These are phyloP conservation scores for Septoria petroselini DNA, from an alignment of 2,329 filamentous ascomycete species.

Conservation along the genomic window DNA sequence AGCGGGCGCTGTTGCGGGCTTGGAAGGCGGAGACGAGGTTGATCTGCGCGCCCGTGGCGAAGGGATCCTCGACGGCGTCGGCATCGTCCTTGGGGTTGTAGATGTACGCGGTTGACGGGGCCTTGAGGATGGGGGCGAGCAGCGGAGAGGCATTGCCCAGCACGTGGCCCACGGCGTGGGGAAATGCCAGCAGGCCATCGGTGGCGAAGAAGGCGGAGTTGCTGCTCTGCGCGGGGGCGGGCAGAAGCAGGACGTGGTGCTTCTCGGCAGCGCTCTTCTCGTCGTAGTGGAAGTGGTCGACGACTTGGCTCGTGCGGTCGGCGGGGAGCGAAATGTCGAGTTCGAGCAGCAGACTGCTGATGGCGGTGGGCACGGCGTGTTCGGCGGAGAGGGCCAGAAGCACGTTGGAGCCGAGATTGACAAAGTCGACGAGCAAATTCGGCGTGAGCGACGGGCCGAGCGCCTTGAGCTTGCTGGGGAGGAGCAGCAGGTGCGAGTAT, in stretches of 20 bases:
- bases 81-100: constrained; percentile 89
- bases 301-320: constrained; percentile 78
- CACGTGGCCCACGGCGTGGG: constrained; percentile 73
- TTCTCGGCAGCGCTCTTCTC: constrained; percentile 69
- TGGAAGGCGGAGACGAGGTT: constrained; percentile 80
- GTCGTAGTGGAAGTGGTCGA: constrained; percentile 97
- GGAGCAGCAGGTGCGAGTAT: constrained; percentile 86
- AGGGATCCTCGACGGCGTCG: constrained; percentile 70
- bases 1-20: constrained; percentile 86
- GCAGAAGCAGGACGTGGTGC: constrained; percentile 83
- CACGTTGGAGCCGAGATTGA: constrained; percentile 89
- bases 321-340: constrained; percentile 83
- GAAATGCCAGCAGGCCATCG: constrained; percentile 72
- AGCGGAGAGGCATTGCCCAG: constrained; percentile 74
- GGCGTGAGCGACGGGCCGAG: constrained; percentile 86
- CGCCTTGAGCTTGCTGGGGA: constrained; percentile 88
- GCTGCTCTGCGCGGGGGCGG: constrained; percentile 63
- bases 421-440: constrained; percentile 80
- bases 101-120: constrained; percentile 80
- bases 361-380: constrained; percentile 64
- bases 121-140: constrained; percentile 76
- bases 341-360: constrained; percentile 78
- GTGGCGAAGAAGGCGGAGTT: constrained; percentile 72
- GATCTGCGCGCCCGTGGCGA: constrained; percentile 79
- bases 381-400: constrained; percentile 77